Evolutionary conservation across 495 filamentous ascomycete species (phyloP).

Genomic region (Cercophora scortea): DNA sequence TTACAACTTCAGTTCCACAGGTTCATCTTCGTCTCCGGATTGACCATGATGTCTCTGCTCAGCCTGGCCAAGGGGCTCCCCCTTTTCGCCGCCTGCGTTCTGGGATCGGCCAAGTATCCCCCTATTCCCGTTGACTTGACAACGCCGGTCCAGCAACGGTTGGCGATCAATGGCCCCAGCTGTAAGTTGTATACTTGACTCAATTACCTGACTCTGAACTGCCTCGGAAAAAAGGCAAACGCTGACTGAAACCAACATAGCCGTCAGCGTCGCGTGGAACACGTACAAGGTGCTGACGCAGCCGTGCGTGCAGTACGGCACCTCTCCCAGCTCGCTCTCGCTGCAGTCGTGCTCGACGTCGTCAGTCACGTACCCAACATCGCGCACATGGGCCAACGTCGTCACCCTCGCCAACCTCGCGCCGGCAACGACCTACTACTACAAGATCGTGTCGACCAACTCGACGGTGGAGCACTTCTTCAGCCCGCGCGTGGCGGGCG

Average conservation of each 20-base stretch:
- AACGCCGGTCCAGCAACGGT: conserved; percentile 50
- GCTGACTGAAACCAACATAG: conserved; percentile 18
- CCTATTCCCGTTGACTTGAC: conserved; percentile 45
- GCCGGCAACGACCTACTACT: conserved; percentile 38
- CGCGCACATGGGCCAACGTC: conserved; percentile 32
- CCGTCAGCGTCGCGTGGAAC: conserved; percentile 47
- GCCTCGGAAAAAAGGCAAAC: neutral
- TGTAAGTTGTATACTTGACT: conserved; percentile 33
- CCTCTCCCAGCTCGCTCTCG: conserved; percentile 18
- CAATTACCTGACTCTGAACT: neutral
- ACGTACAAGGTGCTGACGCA: conserved; percentile 31
- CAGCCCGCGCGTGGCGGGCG: conserved; percentile 42
- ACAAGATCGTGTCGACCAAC: conserved; percentile 49
- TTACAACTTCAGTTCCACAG: too few relatives aligned
- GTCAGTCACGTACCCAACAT: conserved; percentile 31
- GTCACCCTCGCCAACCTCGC: conserved; percentile 25
- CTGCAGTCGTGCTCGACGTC: conserved; percentile 24
- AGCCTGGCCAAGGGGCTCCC: conserved; percentile 24
- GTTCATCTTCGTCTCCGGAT: too few relatives aligned
- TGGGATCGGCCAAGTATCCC: conserved; percentile 41
- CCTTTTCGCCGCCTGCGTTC: conserved; percentile 30
- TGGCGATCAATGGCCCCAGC: conserved; percentile 48
- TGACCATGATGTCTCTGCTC: too few relatives aligned
- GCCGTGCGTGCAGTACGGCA: conserved; percentile 40
- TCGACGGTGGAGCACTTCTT: conserved; percentile 48